Conservation (phyloP, 768 basidiomycete species). For the Porpolomopsis calyptriformis region DNA sequence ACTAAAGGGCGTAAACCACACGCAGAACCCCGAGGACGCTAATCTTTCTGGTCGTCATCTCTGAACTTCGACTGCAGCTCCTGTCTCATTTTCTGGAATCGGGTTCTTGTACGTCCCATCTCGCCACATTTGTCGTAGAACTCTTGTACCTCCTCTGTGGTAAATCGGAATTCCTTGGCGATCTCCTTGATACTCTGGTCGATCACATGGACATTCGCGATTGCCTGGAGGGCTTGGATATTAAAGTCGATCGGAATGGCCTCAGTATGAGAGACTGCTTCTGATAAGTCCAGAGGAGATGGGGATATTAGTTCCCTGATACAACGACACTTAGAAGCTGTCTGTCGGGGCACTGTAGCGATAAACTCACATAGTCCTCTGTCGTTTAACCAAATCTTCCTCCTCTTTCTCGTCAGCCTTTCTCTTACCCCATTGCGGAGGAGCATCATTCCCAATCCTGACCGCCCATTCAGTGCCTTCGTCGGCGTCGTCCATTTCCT, state of each 20-base stretch:
- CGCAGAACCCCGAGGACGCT: too few species aligned
- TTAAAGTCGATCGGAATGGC: slow-evolving; percentile 15
- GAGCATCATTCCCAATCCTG: slow-evolving; percentile 48
- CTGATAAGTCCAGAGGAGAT: background rate
- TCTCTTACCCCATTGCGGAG: slow-evolving; percentile 63
- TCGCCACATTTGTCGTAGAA: slow-evolving; percentile 68
- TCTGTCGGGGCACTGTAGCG: background rate
- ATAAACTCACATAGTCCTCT: slow-evolving; percentile 27
- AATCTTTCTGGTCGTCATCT: slow-evolving; percentile 18
- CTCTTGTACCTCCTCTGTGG: slow-evolving; percentile 65
- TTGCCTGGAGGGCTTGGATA: slow-evolving; percentile 24
- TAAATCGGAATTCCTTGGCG: slow-evolving; percentile 60
- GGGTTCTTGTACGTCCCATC: slow-evolving; percentile 49
- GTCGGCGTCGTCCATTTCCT: slow-evolving; percentile 54
- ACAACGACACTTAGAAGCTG: background rate
- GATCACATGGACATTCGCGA: slow-evolving; percentile 48
- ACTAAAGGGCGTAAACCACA: too few species aligned
- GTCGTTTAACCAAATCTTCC: slow-evolving; percentile 32
- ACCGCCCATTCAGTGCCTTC: slow-evolving; percentile 59
- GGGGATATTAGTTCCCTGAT: slow-evolving; percentile 11
- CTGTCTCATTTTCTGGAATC: slow-evolving; percentile 62
- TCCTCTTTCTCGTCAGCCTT: slow-evolving; percentile 32
- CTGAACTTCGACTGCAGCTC: slow-evolving; percentile 29
- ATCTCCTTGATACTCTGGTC: slow-evolving; percentile 58
- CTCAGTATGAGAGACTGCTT: slow-evolving; percentile 4